Evolutionary conservation across 1,284 basidiomycete genomes (phyloP), one percentile per base, ranked within the genome.

Genomic region (Xanthoconium separans): DNA sequence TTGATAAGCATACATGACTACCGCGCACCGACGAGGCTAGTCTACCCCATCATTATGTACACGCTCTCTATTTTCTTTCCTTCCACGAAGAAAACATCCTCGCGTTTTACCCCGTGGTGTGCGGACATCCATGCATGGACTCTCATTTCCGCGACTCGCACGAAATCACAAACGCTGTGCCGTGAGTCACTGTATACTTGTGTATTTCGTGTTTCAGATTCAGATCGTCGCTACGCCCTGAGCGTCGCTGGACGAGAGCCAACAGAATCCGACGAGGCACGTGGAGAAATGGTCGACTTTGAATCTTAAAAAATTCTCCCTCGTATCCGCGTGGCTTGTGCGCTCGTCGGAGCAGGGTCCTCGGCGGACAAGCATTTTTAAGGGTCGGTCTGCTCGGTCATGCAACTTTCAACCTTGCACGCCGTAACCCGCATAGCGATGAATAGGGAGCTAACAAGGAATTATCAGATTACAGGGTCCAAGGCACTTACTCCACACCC

Each of bases 181-280:
- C 16, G 43, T 34, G 29, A 44, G 41, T 34, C 27, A 27, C 15
- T 16, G 33, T 34, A 34, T 34, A 34, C 33, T 33, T 33, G 33
- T 33, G 33, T 33, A 45, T 33, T 20, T 42, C 11, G 8, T 48
- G 50, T 61, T 61, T 58, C 59, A 58, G 36, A 44, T 43, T 34
- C 27, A 20, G 37, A 44, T 37, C 27, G 16, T 46, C n/a, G 13
- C 18, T 24, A 47, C 16, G n/a, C 11, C 33, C 9, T 10, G 37
- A 15, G 15, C 34, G 33, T 34, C 33, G 10, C n/a, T 33, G 44
- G 24, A 13, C 22, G 34, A n/a, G 11, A 37, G 2, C 4, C 2
- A 40, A 33, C 3, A 41, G 39, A 36, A 4, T 24, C 42, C 40
- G 18, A 27, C 22, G 22, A 30, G 9, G 31, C 11, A 37, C 10